Evolutionary conservation across 345 rosid genomes (phyloP).

Genomic region (Eutrema heterophyllum): DNA sequence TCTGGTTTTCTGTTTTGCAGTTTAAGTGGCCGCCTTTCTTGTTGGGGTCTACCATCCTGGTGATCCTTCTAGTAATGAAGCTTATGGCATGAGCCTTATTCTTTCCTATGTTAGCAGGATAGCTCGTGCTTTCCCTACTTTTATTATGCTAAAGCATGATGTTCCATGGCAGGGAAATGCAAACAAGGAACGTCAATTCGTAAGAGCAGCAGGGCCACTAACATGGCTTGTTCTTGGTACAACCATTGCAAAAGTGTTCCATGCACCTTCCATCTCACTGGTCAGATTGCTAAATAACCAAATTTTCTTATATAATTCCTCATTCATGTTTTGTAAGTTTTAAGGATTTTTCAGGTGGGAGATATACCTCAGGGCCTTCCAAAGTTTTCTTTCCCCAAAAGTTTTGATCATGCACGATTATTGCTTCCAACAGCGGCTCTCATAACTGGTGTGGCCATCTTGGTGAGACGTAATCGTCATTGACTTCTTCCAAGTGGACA

Average conservation of each 20-base stretch:
- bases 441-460: slow-evolving; percentile 94
- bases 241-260: slow-evolving; percentile 65
- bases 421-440: slow-evolving; percentile 90
- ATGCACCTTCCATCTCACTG: slow-evolving; percentile 78
- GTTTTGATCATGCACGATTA: slow-evolving; percentile 48
- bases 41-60: slow-evolving; percentile 81
- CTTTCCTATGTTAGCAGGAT: not conserved
- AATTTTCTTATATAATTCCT: not conserved
- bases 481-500: not conserved
- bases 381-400: slow-evolving; percentile 68
- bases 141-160: slow-evolving; percentile 9
- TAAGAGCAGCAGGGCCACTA: slow-evolving; percentile 87
- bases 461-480: slow-evolving; percentile 54
- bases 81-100: slow-evolving; percentile 57
- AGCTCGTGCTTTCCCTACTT: not conserved
- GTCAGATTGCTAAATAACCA: slow-evolving; percentile 39
- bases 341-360: slow-evolving; percentile 63
- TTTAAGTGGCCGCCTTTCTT: slow-evolving; percentile 98
- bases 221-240: slow-evolving; percentile 84
- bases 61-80: slow-evolving; percentile 72
- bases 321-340: not conserved
- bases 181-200: slow-evolving; percentile 68
- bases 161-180: slow-evolving; percentile 70
- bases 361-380: slow-evolving; percentile 98
- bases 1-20: slow-evolving; percentile 55